Percentiles rank a stretch among this genome's conserved stretches.
Conservation (phyloP, 257 asterid species). For the Anisodus acutangulus region DNA sequence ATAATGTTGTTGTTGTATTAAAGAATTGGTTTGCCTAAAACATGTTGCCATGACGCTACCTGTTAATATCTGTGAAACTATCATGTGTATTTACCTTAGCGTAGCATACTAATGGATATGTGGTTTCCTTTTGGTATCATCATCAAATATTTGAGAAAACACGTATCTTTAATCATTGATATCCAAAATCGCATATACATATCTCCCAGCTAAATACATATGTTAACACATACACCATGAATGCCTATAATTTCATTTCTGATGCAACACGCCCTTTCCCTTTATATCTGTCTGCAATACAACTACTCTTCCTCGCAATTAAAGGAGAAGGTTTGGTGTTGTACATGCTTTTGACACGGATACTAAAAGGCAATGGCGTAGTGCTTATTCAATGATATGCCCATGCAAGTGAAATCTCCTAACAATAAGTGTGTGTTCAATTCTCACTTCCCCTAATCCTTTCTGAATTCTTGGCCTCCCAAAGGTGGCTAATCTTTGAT, state of each 20-base stretch:
- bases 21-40: background rate
- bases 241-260: background rate
- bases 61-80: conserved; percentile 8
- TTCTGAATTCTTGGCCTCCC: too few species aligned
- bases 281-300: background rate
- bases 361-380: background rate
- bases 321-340: background rate
- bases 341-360: background rate
- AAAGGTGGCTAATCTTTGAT: too few species aligned
- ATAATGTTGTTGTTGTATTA: too few species aligned
- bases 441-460: too few species aligned
- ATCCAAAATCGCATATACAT: background rate
- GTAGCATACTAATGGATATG: background rate
- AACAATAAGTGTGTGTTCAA: too few species aligned
- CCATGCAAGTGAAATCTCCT: background rate
- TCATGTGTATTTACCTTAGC: background rate
- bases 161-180: background rate
- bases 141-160: background rate
- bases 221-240: background rate
- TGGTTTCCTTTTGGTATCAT: background rate
- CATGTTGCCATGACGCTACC: conserved; percentile 6
- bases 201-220: background rate
- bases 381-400: background rate
- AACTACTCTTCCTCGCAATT: background rate
- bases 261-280: background rate